Evolutionary conservation across 768 basidiomycete genomes (phyloP), one percentile per base, ranked within the genome.

Genomic region (Tylopilus rubrobrunneus): DNA sequence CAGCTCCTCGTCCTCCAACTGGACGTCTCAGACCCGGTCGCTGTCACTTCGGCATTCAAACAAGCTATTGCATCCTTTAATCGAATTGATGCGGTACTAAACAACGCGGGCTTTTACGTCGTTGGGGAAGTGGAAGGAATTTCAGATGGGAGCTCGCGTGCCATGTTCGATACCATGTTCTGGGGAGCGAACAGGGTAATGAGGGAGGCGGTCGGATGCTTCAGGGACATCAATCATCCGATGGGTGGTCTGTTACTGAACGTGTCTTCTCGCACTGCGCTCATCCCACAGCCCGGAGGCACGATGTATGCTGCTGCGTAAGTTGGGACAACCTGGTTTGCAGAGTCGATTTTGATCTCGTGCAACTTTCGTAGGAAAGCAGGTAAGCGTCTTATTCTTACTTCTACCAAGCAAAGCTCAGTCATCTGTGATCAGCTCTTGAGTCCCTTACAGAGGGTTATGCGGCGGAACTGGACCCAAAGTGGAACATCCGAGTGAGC

Each of bases 71-170:
- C 62, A 5, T 52, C 61, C 11, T 78, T 78, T 60, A 69, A 69
- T 4, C 61, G 74, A 23, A 54, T 78, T 10, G 79, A 79, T 51
- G 71, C 78, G 37, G 78, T 79, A 12, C 65, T 75, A 49, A 78
- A 73, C 51, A 81, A 80, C 48, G 77, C 78, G 48, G 67, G 60
- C 45, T 70, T 63, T 52, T 66, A 48, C 2, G 59, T 69, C 4
- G 49, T 72, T 19, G 68, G 60, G 3, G 77, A 95, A 87, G 71
- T 93, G 87, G 31, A 96, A 74, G 15, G 87, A 85, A 64, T 93
- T 85, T 2, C 93, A 89, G 53, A 95, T 87, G 50, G 91, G 79
- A 51, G 91, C 72, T 41, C 91, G 78, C n/a, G 93, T 90, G 59
- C 57, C 28, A 52, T 71, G 62, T 77, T 79, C 52, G 76, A 77